Base-by-base conservation (phyloP, 2,329 filamentous ascomycete species). In the Tympanopsis confertula region DNA sequence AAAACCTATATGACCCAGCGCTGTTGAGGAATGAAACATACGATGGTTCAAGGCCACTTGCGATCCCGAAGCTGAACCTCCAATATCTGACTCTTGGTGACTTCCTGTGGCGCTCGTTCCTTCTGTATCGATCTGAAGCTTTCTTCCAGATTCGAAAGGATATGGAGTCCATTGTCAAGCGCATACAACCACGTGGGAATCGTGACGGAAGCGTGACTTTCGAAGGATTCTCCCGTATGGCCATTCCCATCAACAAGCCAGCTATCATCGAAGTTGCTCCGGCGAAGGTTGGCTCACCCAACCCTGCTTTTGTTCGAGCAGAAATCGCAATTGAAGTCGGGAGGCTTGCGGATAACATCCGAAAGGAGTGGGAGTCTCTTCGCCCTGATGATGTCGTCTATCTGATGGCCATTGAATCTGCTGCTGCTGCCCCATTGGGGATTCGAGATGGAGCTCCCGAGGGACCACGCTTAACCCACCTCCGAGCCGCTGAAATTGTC, bases 11-110 rank as follows among this genome's bases (percentile, higher is more conserved):
- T 50, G 86, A 95, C 41, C 69, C 69, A 37, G 76, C 78, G 19
- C 72, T 94, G 38, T 60, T 88, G 39, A 76, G 86, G 41, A 89
- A 89, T 40, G 88, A 95, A 50, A 70, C 69, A 5, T 96, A 95
- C 50, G 82, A 94, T 55, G 88, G 88, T 19, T 87, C 86, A 18
- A 76, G 76, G 35, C 88, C 91, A 4, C 68, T 98, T 41, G 86
- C 91, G 3, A 77, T 98, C 32, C 91, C 91, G 3, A 98, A 98
- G 55, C 62, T 96, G 35, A 98, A 95, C 49, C 65, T 98, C 19
- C 91, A 98, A 53, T 98, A 98, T 57, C 68, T 98, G 13, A 94
- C 88, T 3, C 77, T 94, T 37, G 87, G 87, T 3, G 91, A 98
- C 57, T 98, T 98, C 49, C 63, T 98, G n/a, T 98, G 88, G 87